Evolutionary conservation across 139 green algal genomes (phyloP), one percentile per base, ranked within the genome.

Genomic region (Coccomyxa sp.): DNA sequence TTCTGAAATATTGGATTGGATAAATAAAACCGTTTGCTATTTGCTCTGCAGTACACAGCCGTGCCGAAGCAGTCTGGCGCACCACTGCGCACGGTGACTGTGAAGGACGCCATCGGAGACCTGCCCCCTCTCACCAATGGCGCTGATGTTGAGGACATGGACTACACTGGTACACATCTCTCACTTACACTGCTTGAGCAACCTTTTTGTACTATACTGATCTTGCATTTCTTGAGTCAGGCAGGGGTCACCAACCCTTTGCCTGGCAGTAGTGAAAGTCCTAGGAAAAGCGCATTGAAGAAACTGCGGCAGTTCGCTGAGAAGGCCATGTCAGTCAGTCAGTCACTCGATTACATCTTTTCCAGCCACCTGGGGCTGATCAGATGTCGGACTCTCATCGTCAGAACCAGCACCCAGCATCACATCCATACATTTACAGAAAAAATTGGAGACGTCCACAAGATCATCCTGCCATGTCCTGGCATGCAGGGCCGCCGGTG

Each of bases 51-150:
- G 58, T 97, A 96, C 88, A 87, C 84, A 32, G 94, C 92, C 0
- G 90, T 97, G 74, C 88, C 88, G 23, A 84, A 93, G 82, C 88
- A 81, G 81, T 79, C 71, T 90, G 90, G 96, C 28, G 96, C 95
- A 0, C 96, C 96, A 0, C 87, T 98, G 79, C 88, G 96, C 27
- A 90, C 95, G 0, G 92, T 99, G 23, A 99, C 96, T 0, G 96
- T 99, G 77, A 88, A 89, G 7, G 96, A 99, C 86, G 93, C 92
- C 38, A 99, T 99, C 80, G 86, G 83, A 12, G 96, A 99, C 88
- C 89, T 99, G 86, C 96, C 96, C 0, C 28, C 81, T 58, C 93
- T 99, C 28, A 82, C 83, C 57, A 99, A 99, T 82, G 96, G 95
- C 38, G 83, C 90, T 28, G 83, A 86, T 23, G 30, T 76, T 28